A percentile compares a stretch with the other conserved stretches of the same genome.
phyloP scores from a whole-genome alignment of 2,329 filamentous ascomycete species.

The Fusarium dlaminii region DNA sequence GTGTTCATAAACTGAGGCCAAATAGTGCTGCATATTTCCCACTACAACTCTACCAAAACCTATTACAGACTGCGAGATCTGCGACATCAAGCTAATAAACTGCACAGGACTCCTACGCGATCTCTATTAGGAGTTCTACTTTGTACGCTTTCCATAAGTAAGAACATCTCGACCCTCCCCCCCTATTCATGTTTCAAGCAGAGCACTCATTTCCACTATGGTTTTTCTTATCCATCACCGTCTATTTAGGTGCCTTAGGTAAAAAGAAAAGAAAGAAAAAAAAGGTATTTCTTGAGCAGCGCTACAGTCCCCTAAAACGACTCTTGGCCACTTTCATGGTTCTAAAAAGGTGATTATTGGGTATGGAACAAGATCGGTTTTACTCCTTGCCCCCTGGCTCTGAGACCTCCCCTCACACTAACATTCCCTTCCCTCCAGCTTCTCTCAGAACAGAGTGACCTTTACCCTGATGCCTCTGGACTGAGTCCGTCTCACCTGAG shows the following conservation, averaged over 20 bases:
- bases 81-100: slow-evolving; percentile 4
- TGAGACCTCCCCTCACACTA: slow-evolving; percentile 8
- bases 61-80: background rate
- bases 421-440: background rate
- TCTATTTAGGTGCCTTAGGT: background rate
- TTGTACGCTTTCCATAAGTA: background rate
- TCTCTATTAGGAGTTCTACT: background rate
- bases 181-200: slow-evolving; percentile 1
- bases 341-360: background rate
- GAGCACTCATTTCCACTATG: slow-evolving; percentile 9
- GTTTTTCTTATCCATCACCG: slow-evolving; percentile 10
- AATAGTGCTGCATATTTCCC: background rate
- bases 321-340: background rate
- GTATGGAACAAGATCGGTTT: slow-evolving; percentile 25
- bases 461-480: slow-evolving; percentile 17
- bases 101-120: background rate
- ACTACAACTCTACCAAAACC: background rate
- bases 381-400: slow-evolving; percentile 16
- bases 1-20: background rate
- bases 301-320: slow-evolving; percentile 14
- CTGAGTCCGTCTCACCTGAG: slow-evolving; percentile 27
- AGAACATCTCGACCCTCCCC: background rate
- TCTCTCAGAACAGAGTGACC: background rate
- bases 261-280: background rate
- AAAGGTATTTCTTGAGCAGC: slow-evolving; percentile 9